Evolutionary conservation across 257 asterid genomes (phyloP), one percentile per base, ranked within the genome.

Genomic region (Linderniella brevidens): DNA sequence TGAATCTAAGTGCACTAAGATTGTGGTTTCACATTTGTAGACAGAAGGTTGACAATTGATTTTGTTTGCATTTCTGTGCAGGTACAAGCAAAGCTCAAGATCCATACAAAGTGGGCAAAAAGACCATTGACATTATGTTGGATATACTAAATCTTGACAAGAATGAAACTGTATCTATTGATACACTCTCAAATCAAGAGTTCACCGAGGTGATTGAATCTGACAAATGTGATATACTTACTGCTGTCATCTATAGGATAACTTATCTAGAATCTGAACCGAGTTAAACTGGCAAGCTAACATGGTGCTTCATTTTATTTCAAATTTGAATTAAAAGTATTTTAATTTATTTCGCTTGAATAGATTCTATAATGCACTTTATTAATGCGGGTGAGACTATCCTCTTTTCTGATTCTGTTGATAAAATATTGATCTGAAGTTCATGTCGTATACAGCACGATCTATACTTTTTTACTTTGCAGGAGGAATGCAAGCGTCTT

Each of bases 401-500:
- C 49, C 49, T 9, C 2, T 44, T 12, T 44, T 44, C 49, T n/a
- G 4, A 12, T 44, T n/a, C n/a, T 40, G 3, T 40, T 40, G 44
- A 40, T 3, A 40, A 44, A 44, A 16, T 3, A 19, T 15, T 44
- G 3, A n/a, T 44, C 11, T 44, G 10, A n/a, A n/a, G 6, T 19
- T 44, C 17, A 17, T 44, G 13, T 12, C 5, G 19, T 44, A n/a
- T 3, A 8, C 42, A 35, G 20, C 16, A 4, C 13, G 36, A 41
- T 48, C 32, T 25, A 53, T 52, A 29, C 54, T 50, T n/a, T n/a
- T n/a, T 47, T 50, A 46, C 48, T 53, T 67, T 49, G 54, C 72
- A 90, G 99, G 99, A 90, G 63, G 99, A 90, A 75, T 90, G 99
- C 88, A 85, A 77, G 68, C 94, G 99, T 35, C 82, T 90, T 48